Conservation (phyloP, 176 grass and related monocot genomes). For the Carex kokanica region DNA sequence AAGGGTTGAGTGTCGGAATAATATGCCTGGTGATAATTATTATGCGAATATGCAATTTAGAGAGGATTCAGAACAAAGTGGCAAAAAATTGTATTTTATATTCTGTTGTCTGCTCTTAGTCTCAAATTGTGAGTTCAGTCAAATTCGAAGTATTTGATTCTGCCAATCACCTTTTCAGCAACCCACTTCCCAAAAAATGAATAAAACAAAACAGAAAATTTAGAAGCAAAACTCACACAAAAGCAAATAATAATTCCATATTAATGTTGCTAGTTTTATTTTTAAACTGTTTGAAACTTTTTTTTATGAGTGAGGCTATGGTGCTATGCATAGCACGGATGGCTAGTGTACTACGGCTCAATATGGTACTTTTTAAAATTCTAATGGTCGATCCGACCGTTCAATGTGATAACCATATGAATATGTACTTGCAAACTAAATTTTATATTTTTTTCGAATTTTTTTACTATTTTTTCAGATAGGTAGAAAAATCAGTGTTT, state of each 20-base stretch:
- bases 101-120: not conserved
- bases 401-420: no score
- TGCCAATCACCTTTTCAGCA: constrained; percentile 36
- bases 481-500: no score
- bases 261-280: not conserved
- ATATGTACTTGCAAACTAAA: no score
- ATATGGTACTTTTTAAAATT: no score
- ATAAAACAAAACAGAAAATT: not conserved
- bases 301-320: no score
- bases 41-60: constrained; percentile 8
- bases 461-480: no score
- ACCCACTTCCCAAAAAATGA: not conserved
- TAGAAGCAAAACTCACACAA: not conserved
- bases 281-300: not conserved
- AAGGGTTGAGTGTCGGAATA: not conserved
- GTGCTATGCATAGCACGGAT: no score
- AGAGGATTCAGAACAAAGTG: not conserved
- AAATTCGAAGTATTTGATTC: constrained; percentile 76
- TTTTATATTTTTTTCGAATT: no score
- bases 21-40: not conserved
- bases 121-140: constrained; percentile 57
- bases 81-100: not conserved
- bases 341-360: no score
- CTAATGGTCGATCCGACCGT: no score
- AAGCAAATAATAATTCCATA: not conserved